Conservation (phyloP, 352 stramenopile species). For the Globisporangium canariense region DNA sequence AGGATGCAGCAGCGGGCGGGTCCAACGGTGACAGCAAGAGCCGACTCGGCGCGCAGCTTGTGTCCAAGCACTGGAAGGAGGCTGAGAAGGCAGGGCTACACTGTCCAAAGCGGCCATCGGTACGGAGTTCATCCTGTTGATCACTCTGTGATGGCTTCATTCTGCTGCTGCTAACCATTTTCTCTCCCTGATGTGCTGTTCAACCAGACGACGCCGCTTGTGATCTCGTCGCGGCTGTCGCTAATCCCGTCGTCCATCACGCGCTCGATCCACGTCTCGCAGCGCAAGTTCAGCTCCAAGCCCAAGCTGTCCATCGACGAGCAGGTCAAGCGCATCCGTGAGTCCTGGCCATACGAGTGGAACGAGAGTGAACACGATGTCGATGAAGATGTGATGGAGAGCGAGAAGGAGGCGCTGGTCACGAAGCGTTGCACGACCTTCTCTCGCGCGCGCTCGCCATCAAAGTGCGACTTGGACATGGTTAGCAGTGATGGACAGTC, state of each 20-base stretch:
- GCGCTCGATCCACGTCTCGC: slow-evolving; percentile 43
- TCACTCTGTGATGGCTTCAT: background rate
- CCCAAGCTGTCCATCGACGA: slow-evolving; percentile 26
- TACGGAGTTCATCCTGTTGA: slow-evolving; percentile 10
- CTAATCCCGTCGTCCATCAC: slow-evolving; percentile 49
- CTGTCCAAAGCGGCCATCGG: slow-evolving; percentile 25
- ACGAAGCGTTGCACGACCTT: slow-evolving; percentile 25
- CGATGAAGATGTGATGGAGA: background rate
- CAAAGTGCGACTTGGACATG: background rate
- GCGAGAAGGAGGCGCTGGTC: slow-evolving; percentile 14
- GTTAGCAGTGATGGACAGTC: background rate
- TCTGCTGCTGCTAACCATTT: background rate
- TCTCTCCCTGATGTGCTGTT: background rate
- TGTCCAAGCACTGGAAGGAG: slow-evolving; percentile 53
- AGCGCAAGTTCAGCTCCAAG: slow-evolving; percentile 21
- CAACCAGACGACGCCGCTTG: slow-evolving; percentile 10
- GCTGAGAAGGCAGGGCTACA: slow-evolving; percentile 35
- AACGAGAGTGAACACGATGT: slow-evolving; percentile 13
- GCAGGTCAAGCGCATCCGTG: slow-evolving; percentile 58
- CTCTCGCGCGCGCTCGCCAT: slow-evolving; percentile 21
- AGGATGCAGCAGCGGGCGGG: background rate
- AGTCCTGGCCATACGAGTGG: slow-evolving; percentile 70
- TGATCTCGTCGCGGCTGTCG: slow-evolving; percentile 18
- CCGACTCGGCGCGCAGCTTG: slow-evolving; percentile 47
- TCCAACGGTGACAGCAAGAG: no score